These are phyloP conservation scores for Talaromyces ruber DNA, from an alignment of 495 filamentous ascomycete genomes.

Conservation along the genomic window DNA sequence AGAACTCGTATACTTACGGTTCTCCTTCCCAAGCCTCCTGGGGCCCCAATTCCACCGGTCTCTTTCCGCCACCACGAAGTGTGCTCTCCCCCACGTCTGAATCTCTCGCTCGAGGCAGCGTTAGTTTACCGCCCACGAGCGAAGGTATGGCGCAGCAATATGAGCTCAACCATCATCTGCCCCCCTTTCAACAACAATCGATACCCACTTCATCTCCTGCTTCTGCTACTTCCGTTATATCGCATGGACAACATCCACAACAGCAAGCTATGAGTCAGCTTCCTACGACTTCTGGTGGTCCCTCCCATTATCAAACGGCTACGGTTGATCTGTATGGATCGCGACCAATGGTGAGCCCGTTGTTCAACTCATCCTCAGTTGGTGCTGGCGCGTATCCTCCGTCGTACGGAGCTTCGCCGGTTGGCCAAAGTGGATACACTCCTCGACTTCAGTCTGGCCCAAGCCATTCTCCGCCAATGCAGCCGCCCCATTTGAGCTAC, in stretches of 20 bases:
- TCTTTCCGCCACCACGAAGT: conserved; percentile 32
- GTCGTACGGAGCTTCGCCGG: conserved; percentile 45
- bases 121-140: conserved; percentile 42
- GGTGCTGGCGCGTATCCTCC: conserved; percentile 47
- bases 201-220: conserved; percentile 37
- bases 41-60: conserved; percentile 27
- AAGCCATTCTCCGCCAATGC: conserved; percentile 35
- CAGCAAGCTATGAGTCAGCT: conserved; percentile 26
- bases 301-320: conserved; percentile 46
- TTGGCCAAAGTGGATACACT: conserved; percentile 42
- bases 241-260: conserved; percentile 22
- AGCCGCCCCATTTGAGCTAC: conserved; percentile 35
- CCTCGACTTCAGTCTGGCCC: conserved; percentile 28
- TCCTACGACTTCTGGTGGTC: conserved; percentile 44
- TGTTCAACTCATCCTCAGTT: conserved; percentile 52
- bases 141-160: conserved; percentile 42
- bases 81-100: conserved; percentile 49
- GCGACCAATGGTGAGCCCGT: conserved; percentile 49
- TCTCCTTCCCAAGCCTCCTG: conserved; percentile 38
- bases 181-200: conserved; percentile 44
- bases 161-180: conserved; percentile 48
- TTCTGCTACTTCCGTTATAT: conserved; percentile 14
- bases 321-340: conserved; percentile 54
- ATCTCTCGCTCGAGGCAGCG: conserved; percentile 31
- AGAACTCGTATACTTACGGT: conserved; percentile 42